Base-by-base conservation (phyloP, 2,329 filamentous ascomycete species). In the Xylaria sp. region DNA sequence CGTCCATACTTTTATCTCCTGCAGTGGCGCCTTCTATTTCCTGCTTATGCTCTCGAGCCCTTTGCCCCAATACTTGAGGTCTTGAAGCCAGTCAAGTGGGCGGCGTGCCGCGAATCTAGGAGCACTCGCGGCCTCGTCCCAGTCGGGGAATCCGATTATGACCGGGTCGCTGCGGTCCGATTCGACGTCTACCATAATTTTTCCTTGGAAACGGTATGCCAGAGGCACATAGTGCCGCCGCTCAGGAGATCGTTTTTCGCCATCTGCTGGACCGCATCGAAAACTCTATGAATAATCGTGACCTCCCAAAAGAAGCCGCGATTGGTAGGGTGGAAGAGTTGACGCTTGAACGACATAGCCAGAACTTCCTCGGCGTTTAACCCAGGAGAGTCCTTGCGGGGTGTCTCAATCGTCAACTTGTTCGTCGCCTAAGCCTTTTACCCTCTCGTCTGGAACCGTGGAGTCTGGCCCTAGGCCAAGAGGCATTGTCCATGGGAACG, bases 151-250 rank as follows among this genome's bases (percentile, higher is more conserved):
- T 1, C 42, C 42, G 3, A 22, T 44, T 24, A 44, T 44, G 7
- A 44, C 16, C 18, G 42, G 42, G 21, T 44, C 22, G 6, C 7
- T 11, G 2, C 21, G 42, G 13, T 44, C 11, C 5, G 42, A 29
- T 18, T 44, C 42, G 7, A 44, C 42, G 21, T 44, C 42, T 2
- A 44, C 42, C 42, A 44, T 44, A 18, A 44, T 44, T 11, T 44
- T n/a, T 44, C 19, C 42, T 44, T 26, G 42, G 42, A 18, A 44
- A 44, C 42, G 16, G 42, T 26, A 34, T 44, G 42, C 42, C 42
- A 44, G 17, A 44, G 42, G 18, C 42, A 44, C 18, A 44, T 17
- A 18, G 21, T 22, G n/a, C 18, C 6, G 29, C 29, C 42, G 29
- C 19, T 11, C 17, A 44, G 21, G 7, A 44, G 21, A 22, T 22